Evolutionary conservation across 2,329 filamentous ascomycete genomes (phyloP), one percentile per base, ranked within the genome.

Genomic region (Rachicladosporium sp.): DNA sequence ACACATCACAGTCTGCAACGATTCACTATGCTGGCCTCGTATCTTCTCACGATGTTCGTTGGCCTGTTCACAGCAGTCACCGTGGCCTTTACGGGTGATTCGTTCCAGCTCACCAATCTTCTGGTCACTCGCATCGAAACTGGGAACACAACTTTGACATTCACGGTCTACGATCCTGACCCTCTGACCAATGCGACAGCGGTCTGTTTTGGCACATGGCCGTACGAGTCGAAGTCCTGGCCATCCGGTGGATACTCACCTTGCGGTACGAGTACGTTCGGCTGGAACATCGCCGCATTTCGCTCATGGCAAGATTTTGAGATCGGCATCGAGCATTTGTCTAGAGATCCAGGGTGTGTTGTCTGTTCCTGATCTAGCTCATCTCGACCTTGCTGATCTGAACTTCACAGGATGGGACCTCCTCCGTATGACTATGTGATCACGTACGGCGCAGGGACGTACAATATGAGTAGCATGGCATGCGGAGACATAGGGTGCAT

Each of bases 151-250:
- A 45, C 48, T 19, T 32, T 57, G 33, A 30, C 7, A 10, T 57
- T 57, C 48, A 48, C 37, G 11, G 45, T 56, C 35, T 43, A 52
- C 42, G 47, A 58, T 41, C 53, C 54, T 15, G 49, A 54, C 35
- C 48, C 52, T 19, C 46, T 56, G 5, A 45, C 50, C 36, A 52
- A 54, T 23, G 41, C 38, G 8, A 51, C 43, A 11, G 37, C 44
- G 11, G 40, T 33, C 15, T 58, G 55, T 48, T 38, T 34, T 6
- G 50, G 42, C n/a, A 31, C 40, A 7, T 58, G 55, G 55, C 29
- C 27, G 4, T 46, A 45, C n/a, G 37, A 27, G 23, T 42, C 48
- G 9, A 31, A 29, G n/a, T 45, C 42, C 41, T 56, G 46, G 37
- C 51, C 53, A 2, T 9, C 43, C 11, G 49, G 33, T 33, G 23